Base-by-base conservation (phyloP, 345 rosid genomes). In the Iberis pinnata region DNA sequence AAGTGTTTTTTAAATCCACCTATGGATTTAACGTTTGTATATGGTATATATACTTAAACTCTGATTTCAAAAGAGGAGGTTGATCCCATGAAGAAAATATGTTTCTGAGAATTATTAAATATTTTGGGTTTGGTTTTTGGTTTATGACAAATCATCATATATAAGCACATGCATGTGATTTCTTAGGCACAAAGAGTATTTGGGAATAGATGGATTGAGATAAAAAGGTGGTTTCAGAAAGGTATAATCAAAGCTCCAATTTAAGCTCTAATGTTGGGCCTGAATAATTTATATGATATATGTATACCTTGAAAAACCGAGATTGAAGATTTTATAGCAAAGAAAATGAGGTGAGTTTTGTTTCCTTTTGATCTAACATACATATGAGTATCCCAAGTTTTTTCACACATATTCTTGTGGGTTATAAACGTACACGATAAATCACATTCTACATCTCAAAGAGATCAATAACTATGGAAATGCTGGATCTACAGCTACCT, bases 181-280 rank as follows among this genome's bases (percentile, higher is more conserved):
- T 22, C 2, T 47, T 39, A 88, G 98, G 98, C 98, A 25, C 98
- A 88, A 39, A 84, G 74, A 65, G 69, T 83, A 29, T 88, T 82
- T 52, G 98, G 96, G 26, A 92, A 92, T 70, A 81, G 96, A 76
- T 92, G 96, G 95, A 92, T 88, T 40, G 96, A 92, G 74, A 92
- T 92, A 58, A 95, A 50, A 92, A 92, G 71, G 95, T 88, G 80
- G 96, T 92, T 72, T 84, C 95, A 69, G 96, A 96, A 78, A 87
- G 98, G 98, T 92, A 86, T 14, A 58, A 14, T 12, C 19, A 38
- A 38, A 43, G 47, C 38, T 45, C 19, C 4, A 24, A 24, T 7
- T 24, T 7, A 42, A 40, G 13, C 29, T 27, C 35, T n/a, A 8
- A 6, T 19, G 18, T 53, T 53, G 44, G 41, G 22, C 29, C 31